Evolutionary conservation across 306 rosid species (phyloP).

Genomic region (Hippophae tibetana): DNA sequence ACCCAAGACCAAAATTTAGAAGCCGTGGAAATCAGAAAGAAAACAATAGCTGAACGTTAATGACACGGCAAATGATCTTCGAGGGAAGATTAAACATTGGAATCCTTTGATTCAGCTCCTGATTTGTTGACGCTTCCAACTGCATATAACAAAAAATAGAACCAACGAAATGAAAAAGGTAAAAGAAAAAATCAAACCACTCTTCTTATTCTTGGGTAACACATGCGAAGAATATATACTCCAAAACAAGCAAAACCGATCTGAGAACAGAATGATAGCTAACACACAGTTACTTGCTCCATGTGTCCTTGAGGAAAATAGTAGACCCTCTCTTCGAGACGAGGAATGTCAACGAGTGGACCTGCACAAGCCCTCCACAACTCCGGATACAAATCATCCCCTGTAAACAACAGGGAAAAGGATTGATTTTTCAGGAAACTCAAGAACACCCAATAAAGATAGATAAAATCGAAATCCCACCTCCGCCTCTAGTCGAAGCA

Average conservation of each 20-base stretch:
- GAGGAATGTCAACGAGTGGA: constrained; percentile 83
- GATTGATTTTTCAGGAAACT: not conserved
- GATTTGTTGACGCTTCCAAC: constrained; percentile 88
- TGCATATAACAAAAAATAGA: constrained; percentile 16
- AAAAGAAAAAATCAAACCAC: too few species aligned
- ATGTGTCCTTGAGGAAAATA: constrained; percentile 94
- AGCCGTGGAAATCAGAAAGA: constrained; percentile 16
- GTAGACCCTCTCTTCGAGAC: constrained; percentile 44
- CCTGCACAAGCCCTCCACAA: constrained; percentile 84
- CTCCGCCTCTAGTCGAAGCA: constrained; percentile 47
- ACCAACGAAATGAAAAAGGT: not conserved
- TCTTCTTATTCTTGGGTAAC: not conserved
- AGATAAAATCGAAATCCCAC: constrained; percentile 3
- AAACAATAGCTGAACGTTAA: constrained; percentile 37
- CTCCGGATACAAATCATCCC: constrained; percentile 49
- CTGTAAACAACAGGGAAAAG: constrained; percentile 11
- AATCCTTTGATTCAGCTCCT: constrained; percentile 65
- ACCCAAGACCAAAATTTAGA: not conserved
- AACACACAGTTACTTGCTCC: constrained; percentile 57
- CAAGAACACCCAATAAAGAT: not conserved
- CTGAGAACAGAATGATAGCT: constrained; percentile 7
- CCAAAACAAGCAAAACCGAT: constrained; percentile 13
- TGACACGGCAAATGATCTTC: constrained; percentile 69
- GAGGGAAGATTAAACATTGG: constrained; percentile 70
- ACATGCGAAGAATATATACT: not conserved